Base-by-base conservation (phyloP, 140 eudicot species). In the Cichorium intybus region DNA sequence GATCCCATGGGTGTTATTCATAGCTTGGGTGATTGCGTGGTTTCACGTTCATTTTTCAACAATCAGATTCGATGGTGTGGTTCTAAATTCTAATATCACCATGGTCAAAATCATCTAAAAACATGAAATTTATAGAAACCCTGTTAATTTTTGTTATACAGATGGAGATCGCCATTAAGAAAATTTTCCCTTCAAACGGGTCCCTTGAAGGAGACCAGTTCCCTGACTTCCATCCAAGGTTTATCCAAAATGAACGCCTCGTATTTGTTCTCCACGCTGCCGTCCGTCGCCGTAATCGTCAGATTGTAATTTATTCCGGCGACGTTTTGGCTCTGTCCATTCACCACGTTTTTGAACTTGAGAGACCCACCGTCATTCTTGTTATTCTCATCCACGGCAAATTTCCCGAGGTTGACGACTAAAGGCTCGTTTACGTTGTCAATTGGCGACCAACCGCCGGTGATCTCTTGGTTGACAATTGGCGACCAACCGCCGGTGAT, bases 301-400 rank as follows among this genome's bases (percentile, higher is more conserved):
- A 82, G 74, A 20, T 66, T 53, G 77, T 78, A 82, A 39, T 82
- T 78, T 53, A 37, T 53, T 35, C 88, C 88, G 48, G 74, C 67
- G 10, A 78, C 88, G 29, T 75, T 68, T 50, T 78, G 82, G 10
- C 8, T 14, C 17, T 78, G 71, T 22, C 84, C 88, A 8, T 21
- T 39, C 1, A 67, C 57, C 8, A 78, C 68, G 6, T 18, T 52
- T 10, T 10, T 24, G n/a, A 53, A 82, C 23, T 16, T 41, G 31
- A 82, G 60, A 2, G 51, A 24, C 6, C 63, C 7, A 1, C 64
- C 31, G 1, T 57, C 69, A 49, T 28, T 11, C 39, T 64, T 75
- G 77, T 83, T 80, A 74, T 83, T 83, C 47, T 76, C 77, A 15
- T 53, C 7, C 1, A 83, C 61, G 20, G 89, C 85, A 28, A 68